phyloP scores from a whole-genome alignment of 2,329 filamentous ascomycete genomes.

The Immersiporthe knoxdaviesiana region DNA sequence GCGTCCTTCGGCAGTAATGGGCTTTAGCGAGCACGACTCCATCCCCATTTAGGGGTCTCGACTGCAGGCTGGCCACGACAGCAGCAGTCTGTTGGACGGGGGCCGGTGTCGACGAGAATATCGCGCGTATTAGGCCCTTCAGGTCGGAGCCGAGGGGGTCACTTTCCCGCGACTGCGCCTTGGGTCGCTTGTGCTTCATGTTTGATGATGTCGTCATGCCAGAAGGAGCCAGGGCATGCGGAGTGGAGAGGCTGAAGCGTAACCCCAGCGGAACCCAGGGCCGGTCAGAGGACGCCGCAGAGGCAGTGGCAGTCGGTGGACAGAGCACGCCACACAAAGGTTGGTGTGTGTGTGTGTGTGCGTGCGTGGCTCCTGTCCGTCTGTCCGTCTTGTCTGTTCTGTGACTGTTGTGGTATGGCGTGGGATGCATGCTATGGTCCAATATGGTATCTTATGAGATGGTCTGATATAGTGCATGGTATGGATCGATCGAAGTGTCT shows the following conservation, averaged over 20 bases:
- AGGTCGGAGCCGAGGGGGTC: background rate
- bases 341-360: background rate
- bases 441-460: conserved; percentile 1
- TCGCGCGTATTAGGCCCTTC: background rate
- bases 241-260: conserved; percentile 3
- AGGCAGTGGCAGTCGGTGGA: background rate
- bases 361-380: background rate
- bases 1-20: background rate
- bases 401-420: conserved; percentile 2
- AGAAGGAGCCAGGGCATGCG: background rate
- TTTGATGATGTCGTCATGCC: conserved; percentile 5
- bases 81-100: background rate
- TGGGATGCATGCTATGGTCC: background rate
- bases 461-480: background rate
- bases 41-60: background rate
- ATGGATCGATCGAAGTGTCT: background rate
- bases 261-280: background rate
- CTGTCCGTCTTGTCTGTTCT: background rate
- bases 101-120: background rate
- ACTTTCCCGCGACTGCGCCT: conserved; percentile 12
- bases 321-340: background rate
- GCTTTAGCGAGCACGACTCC: background rate
- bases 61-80: background rate
- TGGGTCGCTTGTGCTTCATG: conserved; percentile 9
- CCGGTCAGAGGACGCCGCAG: background rate